Percentiles rank a stretch among this genome's conserved stretches.
Evolutionary conservation across 2,329 filamentous ascomycete genomes (phyloP).

Genomic region (Coniochaeta hoffmannii): DNA sequence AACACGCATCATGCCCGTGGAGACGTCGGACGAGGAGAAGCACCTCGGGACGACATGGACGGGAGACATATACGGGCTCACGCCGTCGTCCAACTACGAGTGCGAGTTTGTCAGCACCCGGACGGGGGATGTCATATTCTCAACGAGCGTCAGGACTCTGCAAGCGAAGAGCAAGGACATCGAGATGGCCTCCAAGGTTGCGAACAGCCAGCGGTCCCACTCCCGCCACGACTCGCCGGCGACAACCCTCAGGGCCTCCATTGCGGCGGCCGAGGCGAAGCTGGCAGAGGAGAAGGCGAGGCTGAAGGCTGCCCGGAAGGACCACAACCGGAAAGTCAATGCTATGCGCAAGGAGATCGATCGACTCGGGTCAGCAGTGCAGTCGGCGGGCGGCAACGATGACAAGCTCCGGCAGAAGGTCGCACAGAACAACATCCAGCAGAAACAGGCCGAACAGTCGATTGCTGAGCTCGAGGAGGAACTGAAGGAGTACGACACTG

Average conservation of each 20-base stretch:
- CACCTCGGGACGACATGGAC: constrained; percentile 52
- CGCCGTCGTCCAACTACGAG: constrained; percentile 68
- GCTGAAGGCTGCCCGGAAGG: constrained; percentile 64
- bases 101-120: constrained; percentile 68
- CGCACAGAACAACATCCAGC: constrained; percentile 66
- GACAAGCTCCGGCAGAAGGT: constrained; percentile 70
- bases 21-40: constrained; percentile 24
- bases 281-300: constrained; percentile 61
- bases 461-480: constrained; percentile 39
- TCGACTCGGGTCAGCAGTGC: constrained; percentile 55
- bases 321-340: constrained; percentile 64
- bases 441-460: constrained; percentile 47
- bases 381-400: constrained; percentile 64
- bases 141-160: constrained; percentile 62
- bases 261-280: constrained; percentile 63
- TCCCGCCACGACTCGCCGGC: constrained; percentile 68
- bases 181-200: constrained; percentile 26
- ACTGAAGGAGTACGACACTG: constrained; percentile 55
- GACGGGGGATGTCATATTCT: constrained; percentile 60
- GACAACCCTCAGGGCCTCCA: constrained; percentile 70
- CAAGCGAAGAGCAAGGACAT: constrained; percentile 37
- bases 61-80: constrained; percentile 61
- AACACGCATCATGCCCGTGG: constrained; percentile 56
- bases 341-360: constrained; percentile 68
- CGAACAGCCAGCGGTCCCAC: constrained; percentile 46